Percentiles rank a stretch among this genome's conserved stretches.
Evolutionary conservation across 306 rosid species (phyloP).

Genomic region (Delonix regia): DNA sequence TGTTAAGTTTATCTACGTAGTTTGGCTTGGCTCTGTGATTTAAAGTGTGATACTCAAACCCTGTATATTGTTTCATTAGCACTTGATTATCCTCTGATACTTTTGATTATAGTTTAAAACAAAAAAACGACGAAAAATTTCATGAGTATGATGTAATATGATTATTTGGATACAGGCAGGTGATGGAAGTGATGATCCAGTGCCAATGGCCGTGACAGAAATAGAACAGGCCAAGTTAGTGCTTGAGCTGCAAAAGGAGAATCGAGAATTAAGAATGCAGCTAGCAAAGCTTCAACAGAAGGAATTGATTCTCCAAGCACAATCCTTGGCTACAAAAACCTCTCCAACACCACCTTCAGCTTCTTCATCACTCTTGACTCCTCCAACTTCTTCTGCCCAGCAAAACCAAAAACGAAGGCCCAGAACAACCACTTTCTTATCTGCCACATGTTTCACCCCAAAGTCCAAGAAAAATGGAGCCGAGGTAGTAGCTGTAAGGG

Average conservation of each 20-base stretch:
- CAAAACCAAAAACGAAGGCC: slow-evolving; percentile 62
- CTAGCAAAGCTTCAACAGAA: slow-evolving; percentile 83
- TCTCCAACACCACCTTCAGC: slow-evolving; percentile 83
- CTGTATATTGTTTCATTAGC: no score
- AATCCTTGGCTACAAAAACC: slow-evolving; percentile 70
- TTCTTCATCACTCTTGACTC: slow-evolving; percentile 63
- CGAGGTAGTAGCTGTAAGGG: slow-evolving; percentile 58
- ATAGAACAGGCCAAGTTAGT: slow-evolving; percentile 80
- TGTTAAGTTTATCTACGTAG: no score
- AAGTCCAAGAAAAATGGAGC: slow-evolving; percentile 71
- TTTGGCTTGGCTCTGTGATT: no score
- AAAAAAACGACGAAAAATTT: no score
- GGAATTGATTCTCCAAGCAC: slow-evolving; percentile 68
- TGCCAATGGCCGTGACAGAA: slow-evolving; percentile 60
- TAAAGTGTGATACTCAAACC: no score
- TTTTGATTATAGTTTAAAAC: no score
- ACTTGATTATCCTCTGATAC: no score
- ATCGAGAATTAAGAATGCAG: slow-evolving; percentile 77
- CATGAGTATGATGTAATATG: slow-evolving; percentile 20
- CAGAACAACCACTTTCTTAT: slow-evolving; percentile 70
- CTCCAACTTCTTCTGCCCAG: slow-evolving; percentile 64
- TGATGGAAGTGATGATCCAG: slow-evolving; percentile 63
- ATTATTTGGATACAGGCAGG: slow-evolving; percentile 53
- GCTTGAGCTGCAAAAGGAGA: slow-evolving; percentile 86
- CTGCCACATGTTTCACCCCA: slow-evolving; percentile 77